Evolutionary conservation across 2,329 filamentous ascomycete species (phyloP).

Genomic region (Epichloe sibirici): DNA sequence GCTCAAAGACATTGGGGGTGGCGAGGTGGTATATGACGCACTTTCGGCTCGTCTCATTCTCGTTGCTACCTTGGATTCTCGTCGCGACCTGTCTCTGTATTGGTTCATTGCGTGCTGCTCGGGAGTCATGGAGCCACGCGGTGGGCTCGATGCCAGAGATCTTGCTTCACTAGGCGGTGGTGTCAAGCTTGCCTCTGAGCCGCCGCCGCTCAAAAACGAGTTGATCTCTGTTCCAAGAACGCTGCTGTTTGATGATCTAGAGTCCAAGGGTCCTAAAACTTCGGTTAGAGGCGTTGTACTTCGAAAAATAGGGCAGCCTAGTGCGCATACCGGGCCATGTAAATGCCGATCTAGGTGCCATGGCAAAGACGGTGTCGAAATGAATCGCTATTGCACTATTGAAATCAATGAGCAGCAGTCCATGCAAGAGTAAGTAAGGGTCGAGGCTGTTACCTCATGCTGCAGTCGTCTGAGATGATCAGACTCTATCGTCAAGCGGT

Average conservation of each 20-base stretch:
- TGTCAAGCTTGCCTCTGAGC: slow-evolving; percentile 37
- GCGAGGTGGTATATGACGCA: slow-evolving; percentile 29
- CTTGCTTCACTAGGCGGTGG: slow-evolving; percentile 35
- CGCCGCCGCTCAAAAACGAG: slow-evolving; percentile 27
- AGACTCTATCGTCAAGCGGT: background rate
- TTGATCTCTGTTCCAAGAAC: slow-evolving; percentile 33
- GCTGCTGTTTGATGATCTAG: slow-evolving; percentile 17
- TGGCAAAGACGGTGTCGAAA: slow-evolving; percentile 38
- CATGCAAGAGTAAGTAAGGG: background rate
- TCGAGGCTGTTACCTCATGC: slow-evolving; percentile 23
- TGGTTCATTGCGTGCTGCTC: slow-evolving; percentile 52
- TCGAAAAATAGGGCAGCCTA: slow-evolving; percentile 5
- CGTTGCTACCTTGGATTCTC: slow-evolving; percentile 41
- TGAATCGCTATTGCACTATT: slow-evolving; percentile 36
- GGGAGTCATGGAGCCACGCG: slow-evolving; percentile 38
- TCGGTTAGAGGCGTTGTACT: background rate
- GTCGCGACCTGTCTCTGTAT: slow-evolving; percentile 45
- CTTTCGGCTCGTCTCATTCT: slow-evolving; percentile 40
- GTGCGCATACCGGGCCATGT: slow-evolving; percentile 33
- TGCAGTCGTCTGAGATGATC: slow-evolving; percentile 7
- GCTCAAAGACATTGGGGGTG: slow-evolving; percentile 20
- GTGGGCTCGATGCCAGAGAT: slow-evolving; percentile 47
- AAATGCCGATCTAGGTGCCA: slow-evolving; percentile 38
- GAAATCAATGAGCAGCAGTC: background rate
- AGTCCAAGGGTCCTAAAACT: slow-evolving; percentile 22